Conservation (phyloP, 2,329 filamentous ascomycete genomes). For the Xylaria sp. region DNA sequence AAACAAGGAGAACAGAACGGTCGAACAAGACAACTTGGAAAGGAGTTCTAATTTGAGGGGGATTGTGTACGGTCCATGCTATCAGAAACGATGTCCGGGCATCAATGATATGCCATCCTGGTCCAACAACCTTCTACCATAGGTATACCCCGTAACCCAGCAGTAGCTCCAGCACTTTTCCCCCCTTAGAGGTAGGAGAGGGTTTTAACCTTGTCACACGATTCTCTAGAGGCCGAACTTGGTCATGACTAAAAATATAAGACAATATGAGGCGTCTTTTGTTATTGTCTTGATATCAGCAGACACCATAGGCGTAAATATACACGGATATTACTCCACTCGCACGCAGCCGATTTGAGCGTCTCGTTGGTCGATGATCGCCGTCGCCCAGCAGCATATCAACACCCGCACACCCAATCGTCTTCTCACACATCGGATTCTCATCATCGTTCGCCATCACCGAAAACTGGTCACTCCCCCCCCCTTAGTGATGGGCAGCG, state of each 20-base stretch:
- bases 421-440: background rate
- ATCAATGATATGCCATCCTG: background rate
- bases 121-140: background rate
- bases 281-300: conserved; percentile 41
- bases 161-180: background rate
- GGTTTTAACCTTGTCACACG: conserved; percentile 5
- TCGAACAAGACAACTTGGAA: background rate
- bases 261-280: conserved; percentile 43
- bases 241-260: conserved; percentile 4
- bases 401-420: conserved; percentile 4
- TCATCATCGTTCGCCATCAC: conserved; percentile 18
- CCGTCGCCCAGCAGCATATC: conserved; percentile 26
- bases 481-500: conserved; percentile 58
- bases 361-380: conserved; percentile 25
- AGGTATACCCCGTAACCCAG: background rate
- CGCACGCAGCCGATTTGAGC: conserved; percentile 20
- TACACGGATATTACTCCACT: conserved; percentile 53
- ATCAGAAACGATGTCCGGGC: background rate
- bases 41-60: background rate
- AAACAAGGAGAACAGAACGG: background rate
- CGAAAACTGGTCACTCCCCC: background rate
- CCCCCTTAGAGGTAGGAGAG: background rate
- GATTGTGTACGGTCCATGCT: background rate
- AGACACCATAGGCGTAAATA: conserved; percentile 50
- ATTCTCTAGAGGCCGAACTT: conserved; percentile 11